A percentile compares a stretch with the other conserved stretches of the same genome.
phyloP scores from a whole-genome alignment of 2,329 filamentous ascomycete species.

The Ploettnerulaceae sp. region DNA sequence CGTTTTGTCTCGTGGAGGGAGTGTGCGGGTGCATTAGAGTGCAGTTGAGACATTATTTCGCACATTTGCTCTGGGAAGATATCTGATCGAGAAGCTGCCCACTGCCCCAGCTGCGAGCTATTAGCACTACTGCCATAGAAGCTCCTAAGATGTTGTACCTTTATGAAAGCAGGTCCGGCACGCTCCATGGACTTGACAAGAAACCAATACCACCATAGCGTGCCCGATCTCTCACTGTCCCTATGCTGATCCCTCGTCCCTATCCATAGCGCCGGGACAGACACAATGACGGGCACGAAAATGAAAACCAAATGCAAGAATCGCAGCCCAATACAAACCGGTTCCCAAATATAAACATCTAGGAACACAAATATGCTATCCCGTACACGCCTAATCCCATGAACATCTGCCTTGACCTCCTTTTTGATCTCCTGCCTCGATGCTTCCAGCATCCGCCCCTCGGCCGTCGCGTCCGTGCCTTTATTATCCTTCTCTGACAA shows the following conservation, averaged over 20 bases:
- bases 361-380: slow-evolving; percentile 61
- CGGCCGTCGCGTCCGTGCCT: slow-evolving; percentile 61
- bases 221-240: slow-evolving; percentile 73
- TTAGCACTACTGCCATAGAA: slow-evolving; percentile 17
- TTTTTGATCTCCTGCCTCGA: slow-evolving; percentile 75
- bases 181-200: slow-evolving; percentile 85
- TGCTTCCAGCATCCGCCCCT: slow-evolving; percentile 80
- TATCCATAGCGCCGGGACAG: slow-evolving; percentile 77
- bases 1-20: slow-evolving; percentile 73
- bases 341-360: slow-evolving; percentile 75
- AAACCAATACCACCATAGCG: slow-evolving; percentile 92
- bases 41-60: slow-evolving; percentile 85
- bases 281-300: slow-evolving; percentile 82
- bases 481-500: slow-evolving; percentile 51
- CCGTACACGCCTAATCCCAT: slow-evolving; percentile 52
- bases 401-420: slow-evolving; percentile 56
- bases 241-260: slow-evolving; percentile 58
- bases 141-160: slow-evolving; percentile 48
- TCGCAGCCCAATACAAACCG: slow-evolving; percentile 78
- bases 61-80: slow-evolving; percentile 95
- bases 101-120: slow-evolving; percentile 73
- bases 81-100: slow-evolving; percentile 92
- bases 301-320: slow-evolving; percentile 83
- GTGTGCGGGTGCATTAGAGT: slow-evolving; percentile 92
- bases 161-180: slow-evolving; percentile 94